Evolutionary conservation across 2,329 filamentous ascomycete species (phyloP).

Genomic region (Aureobasidium pullulans): DNA sequence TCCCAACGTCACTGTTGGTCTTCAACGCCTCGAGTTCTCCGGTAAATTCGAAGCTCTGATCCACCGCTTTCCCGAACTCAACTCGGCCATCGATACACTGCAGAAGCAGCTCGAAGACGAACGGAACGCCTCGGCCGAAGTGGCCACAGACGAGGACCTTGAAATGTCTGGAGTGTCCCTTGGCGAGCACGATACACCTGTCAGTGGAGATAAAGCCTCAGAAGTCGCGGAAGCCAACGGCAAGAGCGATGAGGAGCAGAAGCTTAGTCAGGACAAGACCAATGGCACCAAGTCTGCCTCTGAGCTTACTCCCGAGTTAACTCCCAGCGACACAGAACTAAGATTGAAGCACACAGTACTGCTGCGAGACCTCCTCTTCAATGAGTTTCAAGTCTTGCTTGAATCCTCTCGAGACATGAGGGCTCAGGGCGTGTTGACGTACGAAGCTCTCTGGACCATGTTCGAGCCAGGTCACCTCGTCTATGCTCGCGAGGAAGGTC

Average conservation of each 20-base stretch:
- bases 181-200: neutral
- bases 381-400: slow-evolving; percentile 36
- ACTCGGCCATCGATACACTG: slow-evolving; percentile 32
- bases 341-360: slow-evolving; percentile 32
- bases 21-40: slow-evolving; percentile 55
- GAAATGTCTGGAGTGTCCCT: too few relatives aligned
- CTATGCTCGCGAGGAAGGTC: slow-evolving; percentile 30
- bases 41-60: slow-evolving; percentile 58
- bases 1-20: slow-evolving; percentile 51
- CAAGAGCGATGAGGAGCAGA: neutral
- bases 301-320: neutral
- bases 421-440: slow-evolving; percentile 28
- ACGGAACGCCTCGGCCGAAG: too few relatives aligned
- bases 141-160: too few relatives aligned
- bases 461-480: slow-evolving; percentile 28
- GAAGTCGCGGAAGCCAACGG: neutral
- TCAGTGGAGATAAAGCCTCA: neutral
- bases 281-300: too few relatives aligned
- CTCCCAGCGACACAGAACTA: neutral
- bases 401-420: slow-evolving; percentile 34
- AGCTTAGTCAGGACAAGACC: too few relatives aligned
- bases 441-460: slow-evolving; percentile 29
- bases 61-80: slow-evolving; percentile 51
- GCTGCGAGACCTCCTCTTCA: slow-evolving; percentile 30
- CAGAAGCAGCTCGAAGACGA: slow-evolving; percentile 9